These are phyloP conservation scores for Collariella sp. DNA, from an alignment of 495 filamentous ascomycete genomes.

Conservation along the genomic window DNA sequence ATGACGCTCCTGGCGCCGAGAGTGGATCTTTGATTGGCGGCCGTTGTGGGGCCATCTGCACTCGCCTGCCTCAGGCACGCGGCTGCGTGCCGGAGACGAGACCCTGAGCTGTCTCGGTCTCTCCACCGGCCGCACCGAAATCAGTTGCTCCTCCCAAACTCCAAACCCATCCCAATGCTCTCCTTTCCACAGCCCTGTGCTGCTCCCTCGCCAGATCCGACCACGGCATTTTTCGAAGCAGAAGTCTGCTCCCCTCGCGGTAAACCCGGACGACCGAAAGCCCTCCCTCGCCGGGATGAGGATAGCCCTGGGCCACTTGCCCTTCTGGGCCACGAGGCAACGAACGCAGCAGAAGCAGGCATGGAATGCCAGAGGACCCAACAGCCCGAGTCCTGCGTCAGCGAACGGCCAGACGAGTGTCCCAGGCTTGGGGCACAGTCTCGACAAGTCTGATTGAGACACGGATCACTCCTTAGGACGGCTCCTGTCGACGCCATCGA, in stretches of 20 bases:
- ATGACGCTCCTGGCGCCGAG: no score
- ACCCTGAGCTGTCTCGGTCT: not conserved
- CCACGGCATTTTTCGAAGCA: no score
- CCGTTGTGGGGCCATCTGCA: not conserved
- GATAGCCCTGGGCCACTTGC: not conserved
- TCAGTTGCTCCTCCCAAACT: not conserved
- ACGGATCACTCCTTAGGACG: no score
- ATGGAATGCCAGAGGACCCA: not conserved
- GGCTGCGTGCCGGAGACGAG: not conserved
- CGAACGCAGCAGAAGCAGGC: not conserved
- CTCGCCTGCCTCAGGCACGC: constrained; percentile 2
- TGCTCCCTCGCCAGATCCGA: not conserved
- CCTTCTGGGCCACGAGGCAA: not conserved
- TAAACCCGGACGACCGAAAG: not conserved
- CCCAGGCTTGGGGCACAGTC: no score
- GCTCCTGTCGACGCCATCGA: not conserved
- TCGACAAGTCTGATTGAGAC: no score
- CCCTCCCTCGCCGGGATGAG: not conserved
- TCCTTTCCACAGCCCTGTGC: not conserved
- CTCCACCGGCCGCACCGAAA: constrained; percentile 1
- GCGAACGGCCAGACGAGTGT: no score
- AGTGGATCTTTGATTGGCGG: not conserved
- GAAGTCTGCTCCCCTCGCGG: not conserved
- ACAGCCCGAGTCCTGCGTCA: no score
- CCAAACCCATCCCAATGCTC: not conserved